Evolutionary conservation across 2,329 filamentous ascomycete species (phyloP).

Genomic region (Sclerotinia glacialis): DNA sequence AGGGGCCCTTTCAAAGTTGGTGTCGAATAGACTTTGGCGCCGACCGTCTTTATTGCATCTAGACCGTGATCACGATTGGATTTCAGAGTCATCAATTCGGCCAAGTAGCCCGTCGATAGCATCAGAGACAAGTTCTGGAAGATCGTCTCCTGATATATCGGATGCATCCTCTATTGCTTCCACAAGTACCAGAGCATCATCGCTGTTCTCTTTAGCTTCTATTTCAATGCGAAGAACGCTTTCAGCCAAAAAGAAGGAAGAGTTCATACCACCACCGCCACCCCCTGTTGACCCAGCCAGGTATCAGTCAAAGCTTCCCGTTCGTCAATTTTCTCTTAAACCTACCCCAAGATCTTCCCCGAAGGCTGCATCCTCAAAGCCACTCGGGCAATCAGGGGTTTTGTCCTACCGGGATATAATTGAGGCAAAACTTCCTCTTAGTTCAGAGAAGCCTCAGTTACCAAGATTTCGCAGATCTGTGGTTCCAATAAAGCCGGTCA

Average conservation of each 20-base stretch:
- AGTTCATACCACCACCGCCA: conserved; percentile 11
- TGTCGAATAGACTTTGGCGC: conserved; percentile 35
- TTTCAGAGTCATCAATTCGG: conserved; percentile 39
- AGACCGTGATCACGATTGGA: conserved; percentile 35
- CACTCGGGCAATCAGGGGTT: conserved; percentile 34
- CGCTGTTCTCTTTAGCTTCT: conserved; percentile 24
- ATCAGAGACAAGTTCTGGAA: conserved; percentile 35
- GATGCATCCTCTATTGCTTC: conserved; percentile 38
- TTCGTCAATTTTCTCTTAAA: conserved; percentile 22
- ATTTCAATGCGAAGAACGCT: conserved; percentile 25
- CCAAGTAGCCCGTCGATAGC: conserved; percentile 36
- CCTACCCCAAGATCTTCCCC: neutral
- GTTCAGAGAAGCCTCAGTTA: conserved; percentile 17
- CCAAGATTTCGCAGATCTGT: conserved; percentile 20
- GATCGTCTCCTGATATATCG: conserved; percentile 34
- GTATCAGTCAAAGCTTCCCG: conserved; percentile 26
- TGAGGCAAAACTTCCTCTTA: conserved; percentile 26
- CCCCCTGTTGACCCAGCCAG: conserved; percentile 27
- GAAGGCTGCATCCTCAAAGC: neutral
- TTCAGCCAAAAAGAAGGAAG: conserved; percentile 25
- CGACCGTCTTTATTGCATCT: conserved; percentile 20
- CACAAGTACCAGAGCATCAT: conserved; percentile 39
- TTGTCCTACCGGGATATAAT: conserved; percentile 33
- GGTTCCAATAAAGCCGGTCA: conserved; percentile 5
- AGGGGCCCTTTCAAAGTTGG: conserved; percentile 25